Evolutionary conservation across 1,139 yeast species (phyloP), one percentile per base, ranked within the genome.

Genomic region (Hyphopichia pseudoburtonii): DNA sequence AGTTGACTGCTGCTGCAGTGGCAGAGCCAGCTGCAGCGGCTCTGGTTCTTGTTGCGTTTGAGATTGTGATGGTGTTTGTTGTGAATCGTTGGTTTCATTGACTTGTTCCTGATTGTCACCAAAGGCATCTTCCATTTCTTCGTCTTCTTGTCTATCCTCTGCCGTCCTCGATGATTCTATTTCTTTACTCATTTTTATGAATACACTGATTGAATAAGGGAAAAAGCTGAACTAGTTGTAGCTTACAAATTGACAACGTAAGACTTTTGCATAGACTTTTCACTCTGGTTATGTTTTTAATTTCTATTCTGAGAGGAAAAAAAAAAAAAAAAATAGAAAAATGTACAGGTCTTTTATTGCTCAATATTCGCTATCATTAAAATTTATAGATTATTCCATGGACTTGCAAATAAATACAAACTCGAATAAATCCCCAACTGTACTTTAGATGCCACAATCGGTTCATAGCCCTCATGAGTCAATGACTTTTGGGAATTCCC

Each of bases 401-500:
- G n/a, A n/a, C n/a, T n/a, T n/a, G n/a, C n/a, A n/a, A n/a, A n/a
- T n/a, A n/a, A n/a, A n/a, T n/a, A n/a, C n/a, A n/a, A n/a, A n/a
- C n/a, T n/a, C n/a, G n/a, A n/a, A n/a, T n/a, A n/a, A n/a, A n/a
- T n/a, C n/a, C n/a, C n/a, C n/a, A n/a, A 21, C 23, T 7, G 23
- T 21, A 21, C n/a, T n/a, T 8, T n/a, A 24, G 17, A 42, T 42
- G 45, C 18, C 35, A 25, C 37, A 33, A 31, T 26, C 28, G 21
- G 18, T 18, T 4, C 28, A 31, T 25, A 45, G 55, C 39, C 66
- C 68, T 1, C 49, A 54, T 42, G 68, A 66, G 29, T 64, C 82
- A 15, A 58, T 74, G 6, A 84, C 90, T 0, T 85, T 85, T 57
- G 89, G 86, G n/a, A 82, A 82, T 47, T 73, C 94, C 15, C 76